A percentile compares a stretch with the other conserved stretches of the same genome.
Conservation (phyloP, 495 filamentous ascomycete species). For the Hyphodiscus hymeniophilus region DNA sequence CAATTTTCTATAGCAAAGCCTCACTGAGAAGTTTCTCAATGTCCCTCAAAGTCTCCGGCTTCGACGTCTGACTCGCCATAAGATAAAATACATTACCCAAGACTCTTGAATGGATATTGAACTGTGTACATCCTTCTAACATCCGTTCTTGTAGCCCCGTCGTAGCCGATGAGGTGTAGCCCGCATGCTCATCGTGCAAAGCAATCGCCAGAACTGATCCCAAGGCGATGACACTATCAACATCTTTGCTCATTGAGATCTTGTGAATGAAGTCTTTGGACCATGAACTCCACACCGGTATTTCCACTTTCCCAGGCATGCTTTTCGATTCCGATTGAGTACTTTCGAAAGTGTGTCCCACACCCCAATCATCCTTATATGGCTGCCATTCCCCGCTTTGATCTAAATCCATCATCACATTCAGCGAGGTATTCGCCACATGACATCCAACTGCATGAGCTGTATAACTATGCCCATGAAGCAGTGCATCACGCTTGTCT, state of each 20-base stretch:
- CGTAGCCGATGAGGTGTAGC: conserved; percentile 62
- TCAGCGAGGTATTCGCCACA: conserved; percentile 54
- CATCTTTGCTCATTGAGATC: conserved; percentile 41
- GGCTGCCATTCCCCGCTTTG: conserved; percentile 42
- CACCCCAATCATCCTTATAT: conserved; percentile 38
- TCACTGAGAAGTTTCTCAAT: conserved; percentile 32
- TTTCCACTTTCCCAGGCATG: background rate
- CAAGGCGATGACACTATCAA: conserved; percentile 59
- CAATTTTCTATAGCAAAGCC: background rate
- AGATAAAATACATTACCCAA: conserved; percentile 71
- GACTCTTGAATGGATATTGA: conserved; percentile 60
- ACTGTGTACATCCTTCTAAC: conserved; percentile 22
- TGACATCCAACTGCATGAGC: conserved; percentile 70
- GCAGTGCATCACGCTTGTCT: conserved; percentile 61
- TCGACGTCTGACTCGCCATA: conserved; percentile 61
- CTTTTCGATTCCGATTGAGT: background rate
- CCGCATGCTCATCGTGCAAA: conserved; percentile 36
- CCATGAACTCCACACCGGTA: conserved; percentile 61
- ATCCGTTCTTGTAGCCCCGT: conserved; percentile 49
- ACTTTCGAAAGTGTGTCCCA: background rate
- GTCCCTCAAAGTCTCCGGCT: conserved; percentile 35
- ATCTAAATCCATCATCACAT: conserved; percentile 48
- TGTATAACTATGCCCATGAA: conserved; percentile 78
- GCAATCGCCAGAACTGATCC: conserved; percentile 64
- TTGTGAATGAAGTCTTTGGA: conserved; percentile 42